Conservation (phyloP, 1,284 basidiomycete genomes). For the Heterobasidion occidentale region DNA sequence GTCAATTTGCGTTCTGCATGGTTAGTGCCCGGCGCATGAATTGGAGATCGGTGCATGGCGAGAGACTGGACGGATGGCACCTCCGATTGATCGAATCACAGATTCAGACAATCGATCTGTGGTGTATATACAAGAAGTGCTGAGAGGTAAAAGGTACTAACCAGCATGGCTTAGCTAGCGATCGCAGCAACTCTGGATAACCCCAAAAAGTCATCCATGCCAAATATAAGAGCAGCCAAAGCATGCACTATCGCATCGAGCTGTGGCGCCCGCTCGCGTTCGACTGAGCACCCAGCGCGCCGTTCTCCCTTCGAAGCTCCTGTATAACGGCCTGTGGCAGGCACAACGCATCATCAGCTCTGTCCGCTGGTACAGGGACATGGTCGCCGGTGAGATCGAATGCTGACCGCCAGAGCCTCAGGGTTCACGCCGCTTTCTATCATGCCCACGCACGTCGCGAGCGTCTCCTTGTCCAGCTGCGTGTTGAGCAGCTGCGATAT, state of each 20-base stretch:
- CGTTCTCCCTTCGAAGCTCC: conserved; percentile 62
- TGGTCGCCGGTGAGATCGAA: background rate
- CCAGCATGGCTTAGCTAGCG: too few species aligned
- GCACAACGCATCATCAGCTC: background rate
- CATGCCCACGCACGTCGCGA: conserved; percentile 76
- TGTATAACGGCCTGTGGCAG: conserved; percentile 58
- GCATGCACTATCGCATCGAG: background rate
- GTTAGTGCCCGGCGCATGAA: too few species aligned
- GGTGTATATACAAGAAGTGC: too few species aligned
- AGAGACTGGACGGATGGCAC: too few species aligned
- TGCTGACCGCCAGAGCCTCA: conserved; percentile 75
- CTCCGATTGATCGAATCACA: too few species aligned
- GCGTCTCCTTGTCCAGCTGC: conserved; percentile 72
- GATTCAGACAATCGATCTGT: too few species aligned
- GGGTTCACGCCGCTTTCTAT: conserved; percentile 83
- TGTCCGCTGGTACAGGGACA: background rate
- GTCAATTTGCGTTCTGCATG: too few species aligned
- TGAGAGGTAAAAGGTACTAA: too few species aligned
- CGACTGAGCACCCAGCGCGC: conserved; percentile 14
- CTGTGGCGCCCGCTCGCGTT: background rate
- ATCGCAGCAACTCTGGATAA: too few species aligned
- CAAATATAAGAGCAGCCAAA: too few species aligned
- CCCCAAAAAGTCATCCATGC: too few species aligned
- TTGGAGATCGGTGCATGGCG: too few species aligned
- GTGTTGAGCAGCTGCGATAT: conserved; percentile 81